Base-by-base conservation (phyloP, 164 flowering plant genomes). In the Umbellularia californica region DNA sequence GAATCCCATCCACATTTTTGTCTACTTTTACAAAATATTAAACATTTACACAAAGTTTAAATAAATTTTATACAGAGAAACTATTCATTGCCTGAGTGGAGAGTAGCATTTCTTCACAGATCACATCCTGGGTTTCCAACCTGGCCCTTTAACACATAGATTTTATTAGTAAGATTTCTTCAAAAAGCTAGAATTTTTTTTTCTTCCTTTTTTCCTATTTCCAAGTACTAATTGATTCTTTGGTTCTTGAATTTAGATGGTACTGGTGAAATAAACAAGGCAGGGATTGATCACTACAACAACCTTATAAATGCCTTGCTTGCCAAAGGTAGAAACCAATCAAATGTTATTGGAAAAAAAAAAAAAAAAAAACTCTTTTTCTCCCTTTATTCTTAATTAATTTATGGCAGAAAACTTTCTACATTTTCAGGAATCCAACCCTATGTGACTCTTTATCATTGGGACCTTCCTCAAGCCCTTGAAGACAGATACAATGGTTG, bases 401-500 rank as follows among this genome's bases (percentile, higher is more conserved):
- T 69, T 33, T 1, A 3, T 35, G 10, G 23, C 13, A 55, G n/a
- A 55, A 55, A 2, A 55, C 60, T 20, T 52, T 74, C 3, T 50
- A n/a, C 22, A n/a, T 73, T 52, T 58, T 75, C 86, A 94, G 98
- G 97, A 72, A 93, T 95, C 70, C 81, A 90, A 79, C 99, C 99
- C 22, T 95, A 93, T 79, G 94, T 92, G 74, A 93, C 97, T 5
- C 78, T 95, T 13, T 91, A 86, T 76, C 99, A 95, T 35, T 95
- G 97, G 97, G 99, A 95, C 77, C 92, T 93, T 66, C 99, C 99
- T 76, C 97, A 88, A 87, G 90, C 90, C 58, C 79, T 95, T 58
- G 80, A 83, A 14, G 97, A 95, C 85, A 81, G 71, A 69, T 95
- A 95, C 84, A 81, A 58, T 5, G 97, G 99, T 74, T 92, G 95